Base-by-base conservation (phyloP, 805 yeast species). In the Nakazawaea ishiwadae region DNA sequence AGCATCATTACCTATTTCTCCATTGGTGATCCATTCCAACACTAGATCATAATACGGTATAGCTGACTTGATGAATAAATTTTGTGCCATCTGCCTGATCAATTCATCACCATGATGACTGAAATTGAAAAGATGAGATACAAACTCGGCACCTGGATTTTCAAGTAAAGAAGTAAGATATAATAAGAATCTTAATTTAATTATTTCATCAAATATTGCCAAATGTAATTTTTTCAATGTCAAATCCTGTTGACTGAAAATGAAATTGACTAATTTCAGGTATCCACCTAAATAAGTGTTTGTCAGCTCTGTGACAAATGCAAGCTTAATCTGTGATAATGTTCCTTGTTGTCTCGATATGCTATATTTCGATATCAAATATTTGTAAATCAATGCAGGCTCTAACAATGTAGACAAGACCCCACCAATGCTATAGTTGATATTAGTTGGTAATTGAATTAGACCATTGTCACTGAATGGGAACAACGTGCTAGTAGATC, bases 21-120 rank as follows among this genome's bases (percentile, higher is more conserved):
- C 97, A 32, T 71, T 60, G 0, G 76, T 56, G 2, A 88, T 55
- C 97, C 97, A 91, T 32, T 68, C 66, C 30, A 69, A 67, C 4
- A 85, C 50, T 23, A 79, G 66, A 30, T 73, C 77, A 41, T 69
- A 70, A 55, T 86, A 87, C 1, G 95, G 87, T 5, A 62, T 62
- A 0, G 73, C 59, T 3, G 77, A 66, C 23, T 66, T 66, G 3
- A 55, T 40, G 41, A 79, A 74, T 16, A 84, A 60, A 4, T 59
- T 50, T 0, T 38, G 34, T 0, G 87, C 65, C 11, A 78, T 52
- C 0, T 55, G 47, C 26, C 66, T 53, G 2, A 88, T 67, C 4
- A 66, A 47, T 7, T 55, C 48, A 54, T 91, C 95, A 1, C 96
- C 96, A 54, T 79, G 78, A 20, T 64, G 62, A 2, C 78, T 68